A percentile compares a stretch with the other conserved stretches of the same genome.
phyloP scores from a whole-genome alignment of 352 stramenopile species.

The Elongisporangium prolatum region DNA sequence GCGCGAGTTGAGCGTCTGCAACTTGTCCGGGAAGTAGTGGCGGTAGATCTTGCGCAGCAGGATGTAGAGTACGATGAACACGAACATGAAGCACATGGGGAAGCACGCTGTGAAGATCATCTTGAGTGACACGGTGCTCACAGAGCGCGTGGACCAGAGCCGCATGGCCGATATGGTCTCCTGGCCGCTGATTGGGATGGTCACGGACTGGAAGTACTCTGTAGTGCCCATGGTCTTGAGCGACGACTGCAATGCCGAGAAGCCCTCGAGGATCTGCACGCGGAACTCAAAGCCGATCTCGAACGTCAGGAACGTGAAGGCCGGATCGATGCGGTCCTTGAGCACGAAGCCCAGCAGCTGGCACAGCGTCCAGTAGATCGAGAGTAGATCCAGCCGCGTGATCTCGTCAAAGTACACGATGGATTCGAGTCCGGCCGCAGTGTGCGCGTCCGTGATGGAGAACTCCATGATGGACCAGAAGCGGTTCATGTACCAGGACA shows the following conservation, averaged over 20 bases:
- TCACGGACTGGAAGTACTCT: not conserved
- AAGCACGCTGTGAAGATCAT: slow-evolving; percentile 6
- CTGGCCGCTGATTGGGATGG: not conserved
- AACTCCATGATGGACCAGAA: slow-evolving; percentile 48
- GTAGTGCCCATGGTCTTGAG: not conserved
- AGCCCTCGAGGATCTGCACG: not conserved
- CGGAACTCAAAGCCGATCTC: slow-evolving; percentile 15
- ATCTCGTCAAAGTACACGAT: slow-evolving; percentile 24
- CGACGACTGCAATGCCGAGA: not conserved
- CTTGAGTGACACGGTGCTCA: slow-evolving; percentile 1
- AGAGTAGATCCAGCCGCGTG: slow-evolving; percentile 27
- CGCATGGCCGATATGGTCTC: slow-evolving; percentile 13
- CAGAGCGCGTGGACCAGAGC: slow-evolving; percentile 11
- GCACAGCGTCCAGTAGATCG: slow-evolving; percentile 26
- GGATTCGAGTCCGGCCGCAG: slow-evolving; percentile 9
- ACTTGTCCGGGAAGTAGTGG: slow-evolving; percentile 3
- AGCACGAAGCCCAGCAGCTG: slow-evolving; percentile 25
- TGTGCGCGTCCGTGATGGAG: slow-evolving; percentile 22
- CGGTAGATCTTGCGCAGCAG: slow-evolving; percentile 17
- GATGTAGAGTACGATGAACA: slow-evolving; percentile 17
- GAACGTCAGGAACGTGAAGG: slow-evolving; percentile 18
- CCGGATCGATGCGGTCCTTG: slow-evolving; percentile 24
- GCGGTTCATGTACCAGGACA: slow-evolving; percentile 35
- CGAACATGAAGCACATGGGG: slow-evolving; percentile 7
- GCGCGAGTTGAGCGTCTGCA: not conserved